phyloP scores from a whole-genome alignment of 352 stramenopile species.

The Pelagophyceae sp. region DNA sequence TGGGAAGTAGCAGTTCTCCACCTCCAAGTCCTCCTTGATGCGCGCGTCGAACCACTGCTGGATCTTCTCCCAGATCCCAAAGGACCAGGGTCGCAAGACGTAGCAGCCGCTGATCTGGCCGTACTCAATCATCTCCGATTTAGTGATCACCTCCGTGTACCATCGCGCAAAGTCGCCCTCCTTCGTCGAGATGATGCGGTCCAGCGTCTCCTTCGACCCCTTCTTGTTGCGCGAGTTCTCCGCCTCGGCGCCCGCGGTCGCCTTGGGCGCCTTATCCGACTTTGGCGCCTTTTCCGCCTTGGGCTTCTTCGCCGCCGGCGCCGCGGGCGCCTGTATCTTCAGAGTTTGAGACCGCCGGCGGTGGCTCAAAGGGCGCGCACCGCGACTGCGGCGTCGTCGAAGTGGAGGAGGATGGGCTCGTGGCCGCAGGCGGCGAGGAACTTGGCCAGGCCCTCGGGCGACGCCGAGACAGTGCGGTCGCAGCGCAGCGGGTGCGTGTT shows the following conservation, averaged over 20 bases:
- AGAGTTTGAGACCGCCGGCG: conserved; percentile 24
- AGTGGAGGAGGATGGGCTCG: conserved; percentile 76
- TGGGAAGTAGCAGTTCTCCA: conserved; percentile 90
- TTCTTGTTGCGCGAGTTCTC: conserved; percentile 38
- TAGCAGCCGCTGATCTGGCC: conserved; percentile 99
- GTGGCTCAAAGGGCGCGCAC: conserved; percentile 12
- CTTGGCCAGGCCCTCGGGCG: conserved; percentile 58
- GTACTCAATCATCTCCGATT: conserved; percentile 97
- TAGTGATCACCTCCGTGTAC: conserved; percentile 58
- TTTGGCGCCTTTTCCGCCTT: conserved; percentile 30
- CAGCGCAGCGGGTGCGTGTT: conserved; percentile 88
- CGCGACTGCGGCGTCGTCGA: conserved; percentile 38
- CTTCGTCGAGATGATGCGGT: conserved; percentile 79
- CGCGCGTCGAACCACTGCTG: conserved; percentile 64
- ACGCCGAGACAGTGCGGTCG: conserved; percentile 75
- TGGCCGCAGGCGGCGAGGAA: conserved; percentile 74
- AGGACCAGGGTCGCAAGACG: conserved; percentile 96
- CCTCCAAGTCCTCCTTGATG: conserved; percentile 43
- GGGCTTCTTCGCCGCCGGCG: conserved; percentile 21
- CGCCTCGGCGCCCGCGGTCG: conserved; percentile 6
- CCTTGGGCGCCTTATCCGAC: conserved; percentile 29
- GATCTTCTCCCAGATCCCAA: conserved; percentile 98
- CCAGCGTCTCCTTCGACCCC: conserved; percentile 51
- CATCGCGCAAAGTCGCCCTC: conserved; percentile 73
- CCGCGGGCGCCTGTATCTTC: no score